These are phyloP conservation scores for Phylloboletellus chloephorus DNA, from an alignment of 1,284 basidiomycete genomes.

Conservation along the genomic window DNA sequence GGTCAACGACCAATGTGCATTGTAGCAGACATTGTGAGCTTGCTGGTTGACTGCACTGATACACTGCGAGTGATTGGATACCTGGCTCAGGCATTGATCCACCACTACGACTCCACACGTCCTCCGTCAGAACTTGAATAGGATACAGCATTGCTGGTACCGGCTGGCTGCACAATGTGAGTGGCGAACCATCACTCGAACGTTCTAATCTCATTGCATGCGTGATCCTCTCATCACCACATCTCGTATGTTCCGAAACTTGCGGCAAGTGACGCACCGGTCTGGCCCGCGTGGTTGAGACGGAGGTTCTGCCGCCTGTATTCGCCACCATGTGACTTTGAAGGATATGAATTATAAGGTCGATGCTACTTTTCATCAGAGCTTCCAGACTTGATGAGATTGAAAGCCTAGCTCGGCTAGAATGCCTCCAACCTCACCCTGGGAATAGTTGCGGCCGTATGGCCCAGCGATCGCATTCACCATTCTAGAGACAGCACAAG, in stretches of 20 bases:
- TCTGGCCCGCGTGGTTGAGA: neutral
- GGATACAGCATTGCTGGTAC: slow-evolving; percentile 2
- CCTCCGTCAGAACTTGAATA: neutral
- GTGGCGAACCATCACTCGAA: neutral
- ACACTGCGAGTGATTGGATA: slow-evolving; percentile 1
- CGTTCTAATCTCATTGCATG: neutral
- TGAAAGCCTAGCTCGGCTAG: slow-evolving; percentile 60
- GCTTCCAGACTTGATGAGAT: slow-evolving; percentile 63
- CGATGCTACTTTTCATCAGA: slow-evolving; percentile 35
- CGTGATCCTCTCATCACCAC: slow-evolving; percentile 3
- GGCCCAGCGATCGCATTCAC: slow-evolving; percentile 68
- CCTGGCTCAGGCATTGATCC: neutral
- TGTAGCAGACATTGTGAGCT: neutral
- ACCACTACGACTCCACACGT: neutral
- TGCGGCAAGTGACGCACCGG: neutral
- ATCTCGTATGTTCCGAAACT: slow-evolving; percentile 4
- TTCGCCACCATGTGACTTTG: neutral
- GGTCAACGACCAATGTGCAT: neutral
- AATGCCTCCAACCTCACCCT: slow-evolving; percentile 66
- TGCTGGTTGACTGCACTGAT: too few relatives aligned
- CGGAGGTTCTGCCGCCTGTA: neutral
- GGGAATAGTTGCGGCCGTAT: slow-evolving; percentile 68
- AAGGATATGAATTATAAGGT: neutral
- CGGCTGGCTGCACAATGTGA: neutral
- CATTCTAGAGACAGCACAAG: slow-evolving; percentile 49